Percentiles rank a stretch among this genome's conserved stretches.
These are phyloP conservation scores for Waltergamsia citrina DNA, from an alignment of 2,329 filamentous ascomycete genomes.

Conservation along the genomic window DNA sequence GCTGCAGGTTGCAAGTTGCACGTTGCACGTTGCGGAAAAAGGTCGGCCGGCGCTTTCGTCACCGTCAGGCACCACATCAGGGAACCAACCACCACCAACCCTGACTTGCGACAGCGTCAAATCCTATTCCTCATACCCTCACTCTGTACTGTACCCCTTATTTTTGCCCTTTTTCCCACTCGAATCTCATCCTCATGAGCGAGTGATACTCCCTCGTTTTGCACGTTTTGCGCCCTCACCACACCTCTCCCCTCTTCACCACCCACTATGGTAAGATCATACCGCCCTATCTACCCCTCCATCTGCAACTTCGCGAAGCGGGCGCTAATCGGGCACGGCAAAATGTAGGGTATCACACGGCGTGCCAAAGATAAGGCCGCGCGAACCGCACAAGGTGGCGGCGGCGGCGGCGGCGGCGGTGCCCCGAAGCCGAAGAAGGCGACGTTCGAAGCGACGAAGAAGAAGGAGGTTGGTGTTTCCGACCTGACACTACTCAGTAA, in stretches of 20 bases:
- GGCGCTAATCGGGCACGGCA: conserved; percentile 1
- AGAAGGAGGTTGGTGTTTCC: conserved; percentile 98
- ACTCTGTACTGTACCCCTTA: neutral
- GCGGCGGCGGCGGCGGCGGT: conserved; percentile 25
- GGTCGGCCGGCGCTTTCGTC: conserved; percentile 1
- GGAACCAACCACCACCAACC: neutral
- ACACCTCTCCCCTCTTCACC: conserved; percentile 8
- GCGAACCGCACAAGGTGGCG: conserved; percentile 26
- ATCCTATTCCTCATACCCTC: neutral
- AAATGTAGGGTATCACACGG: conserved; percentile 26
- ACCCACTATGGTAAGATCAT: conserved; percentile 21
- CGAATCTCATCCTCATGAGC: neutral
- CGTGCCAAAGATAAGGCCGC: conserved; percentile 29
- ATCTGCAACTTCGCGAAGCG: neutral
- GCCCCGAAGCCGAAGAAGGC: conserved; percentile 80
- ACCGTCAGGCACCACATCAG: conserved; percentile 3
- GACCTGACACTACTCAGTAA: conserved; percentile 97
- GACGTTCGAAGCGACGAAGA: conserved; percentile 91
- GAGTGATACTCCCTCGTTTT: neutral
- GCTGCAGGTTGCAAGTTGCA: no score
- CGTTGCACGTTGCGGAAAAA: conserved; percentile 2
- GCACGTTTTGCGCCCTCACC: conserved; percentile 7
- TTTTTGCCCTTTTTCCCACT: no score
- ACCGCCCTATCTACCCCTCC: neutral
- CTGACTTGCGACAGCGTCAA: conserved; percentile 2